Evolutionary conservation across 1,284 basidiomycete genomes (phyloP), one percentile per base, ranked within the genome.

Genomic region (Puccinia hordei): DNA sequence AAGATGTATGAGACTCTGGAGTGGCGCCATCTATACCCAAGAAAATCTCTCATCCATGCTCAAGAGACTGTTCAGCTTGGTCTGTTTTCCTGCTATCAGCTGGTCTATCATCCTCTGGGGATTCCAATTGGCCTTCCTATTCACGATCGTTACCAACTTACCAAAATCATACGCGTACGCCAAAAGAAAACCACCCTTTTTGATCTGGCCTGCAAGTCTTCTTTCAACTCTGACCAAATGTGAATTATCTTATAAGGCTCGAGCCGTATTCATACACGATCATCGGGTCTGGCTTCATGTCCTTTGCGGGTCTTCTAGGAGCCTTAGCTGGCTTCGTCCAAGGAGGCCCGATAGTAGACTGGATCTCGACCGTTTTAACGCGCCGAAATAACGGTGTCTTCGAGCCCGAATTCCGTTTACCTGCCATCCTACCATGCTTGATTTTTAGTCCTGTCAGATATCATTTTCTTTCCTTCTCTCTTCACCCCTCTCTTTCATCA

Each of bases 81-180:
- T 63, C 15, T 63, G 59, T 27, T 63, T 63, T 27, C 59, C 59
- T 33, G 27, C 22, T 8, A 38, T 63, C 59, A 6, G 12, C 17
- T 63, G 59, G 59, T 63, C 59, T 4, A 38, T 38, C 27, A 63
- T 63, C 35, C 12, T 63, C 15, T 63, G 59, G 59, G 59, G 27
- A 38, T 63, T 38, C 15, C 59, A 63, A 63, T 27, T 30, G 59
- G 35, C 59, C 5, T 51, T 51, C 49, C 22, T 51, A 51, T 3
- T 51, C 15, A 17, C 49, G 8, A 51, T 51, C 49, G 22, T 51
- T 15, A n/a, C 22, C 15, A n/a, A 51, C 49, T 4, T 51, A 4
- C 49, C 49, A 15, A 51, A 51, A 51, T 51, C 49, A 51, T 51
- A 51, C 49, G 49, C 49, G 49, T 51, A 51, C 49, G 49, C 22